phyloP scores from a whole-genome alignment of 2,329 filamentous ascomycete species.

The Aureobasidium namibiae region DNA sequence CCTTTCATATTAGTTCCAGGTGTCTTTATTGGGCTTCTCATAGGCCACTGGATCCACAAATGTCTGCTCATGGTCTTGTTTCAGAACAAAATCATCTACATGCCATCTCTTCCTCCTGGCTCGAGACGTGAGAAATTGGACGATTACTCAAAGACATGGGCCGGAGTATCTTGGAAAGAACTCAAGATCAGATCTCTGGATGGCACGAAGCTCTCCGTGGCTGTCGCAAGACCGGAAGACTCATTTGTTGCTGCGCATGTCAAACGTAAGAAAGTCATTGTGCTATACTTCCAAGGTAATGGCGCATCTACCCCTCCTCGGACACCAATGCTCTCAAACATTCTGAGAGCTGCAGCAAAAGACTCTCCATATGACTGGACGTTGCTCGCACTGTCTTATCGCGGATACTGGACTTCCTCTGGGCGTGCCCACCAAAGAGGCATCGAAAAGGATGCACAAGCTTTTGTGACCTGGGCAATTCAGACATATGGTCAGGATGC shows the following conservation, averaged over 20 bases:
- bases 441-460: constrained; percentile 59
- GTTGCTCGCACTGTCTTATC: constrained; percentile 48
- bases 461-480: constrained; percentile 55
- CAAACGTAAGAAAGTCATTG: constrained; percentile 18
- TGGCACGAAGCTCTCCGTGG: constrained; percentile 56
- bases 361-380: constrained; percentile 23
- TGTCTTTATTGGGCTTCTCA: constrained; percentile 57
- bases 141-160: constrained; percentile 53
- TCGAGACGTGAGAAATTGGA: constrained; percentile 57
- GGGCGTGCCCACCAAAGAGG: constrained; percentile 63
- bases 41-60: constrained; percentile 55
- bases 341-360: constrained; percentile 27
- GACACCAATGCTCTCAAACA: constrained; percentile 38
- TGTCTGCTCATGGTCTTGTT: constrained; percentile 68
- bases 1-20: constrained; percentile 49
- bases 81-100: constrained; percentile 77
- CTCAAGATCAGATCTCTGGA: constrained; percentile 53
- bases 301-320: constrained; percentile 38
- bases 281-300: constrained; percentile 45
- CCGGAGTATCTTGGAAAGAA: constrained; percentile 59
- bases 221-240: constrained; percentile 33
- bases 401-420: constrained; percentile 70
- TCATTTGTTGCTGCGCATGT: background rate
- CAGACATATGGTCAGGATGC: constrained; percentile 28
- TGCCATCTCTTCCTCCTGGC: constrained; percentile 66